Base-by-base conservation (phyloP, 306 rosid species). In the Psophocarpus tetragonolobus region DNA sequence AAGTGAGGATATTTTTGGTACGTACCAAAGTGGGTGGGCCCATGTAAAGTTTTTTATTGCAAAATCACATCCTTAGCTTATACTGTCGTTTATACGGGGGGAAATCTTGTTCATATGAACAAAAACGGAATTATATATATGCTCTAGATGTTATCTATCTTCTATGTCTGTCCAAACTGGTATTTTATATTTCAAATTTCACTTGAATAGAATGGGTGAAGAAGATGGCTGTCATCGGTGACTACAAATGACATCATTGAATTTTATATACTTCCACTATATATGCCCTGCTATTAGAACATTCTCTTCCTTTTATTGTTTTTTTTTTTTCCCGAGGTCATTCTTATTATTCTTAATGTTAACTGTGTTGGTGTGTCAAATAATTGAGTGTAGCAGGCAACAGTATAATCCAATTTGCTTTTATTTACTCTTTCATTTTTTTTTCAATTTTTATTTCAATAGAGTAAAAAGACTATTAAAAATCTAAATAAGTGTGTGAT, bases 301-400 rank as follows among this genome's bases (percentile, higher is more conserved):
- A 53, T 66, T 77, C 67, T 66, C 30, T 77, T 26, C 45, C 14
- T 75, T 76, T 35, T 48, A 8, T 63, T 63, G 3, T 48, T 13
- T 21, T 76, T 9, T 13, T 32, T 74, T 38, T 15, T 26, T 41
- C 9, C 21, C 6, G 3, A 14, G 5, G 12, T 0, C 1, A 6
- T 20, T 45, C n/a, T 8, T 21, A 32, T 20, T 32, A 63, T 63
- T 62, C 9, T 63, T 63, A 47, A 11, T 4, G 10, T n/a, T 21
- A 18, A 50, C 15, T 10, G 29, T 41, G 58, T 17, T 26, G 69
- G 23, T 12, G 33, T 32, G 48, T 23, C 35, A 20, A 18, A 11
- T 33, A 20, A 50, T 41, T 9, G 68, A 50, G 57, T 9, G 68
- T 39, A 26, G 26, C 68, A 35, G 11, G 7, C 27, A 57, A 50